Evolutionary conservation across 805 yeast genomes (phyloP).

Genomic region (Pachysolen tannophilus): DNA sequence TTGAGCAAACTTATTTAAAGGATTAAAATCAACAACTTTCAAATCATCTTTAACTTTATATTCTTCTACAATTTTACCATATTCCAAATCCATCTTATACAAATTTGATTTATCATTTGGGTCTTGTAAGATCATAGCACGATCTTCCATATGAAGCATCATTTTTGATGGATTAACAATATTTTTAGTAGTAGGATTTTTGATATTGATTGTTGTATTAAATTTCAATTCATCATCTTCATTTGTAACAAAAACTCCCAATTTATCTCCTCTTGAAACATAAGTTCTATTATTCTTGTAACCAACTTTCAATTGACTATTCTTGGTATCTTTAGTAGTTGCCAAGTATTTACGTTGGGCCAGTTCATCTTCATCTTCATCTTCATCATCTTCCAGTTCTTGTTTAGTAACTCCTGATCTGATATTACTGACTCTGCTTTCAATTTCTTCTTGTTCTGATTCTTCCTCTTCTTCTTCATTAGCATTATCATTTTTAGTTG

Average conservation of each 20-base stretch:
- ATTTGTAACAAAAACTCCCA: conserved; percentile 71
- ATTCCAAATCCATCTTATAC: conserved; percentile 70
- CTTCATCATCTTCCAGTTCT: conserved; percentile 27
- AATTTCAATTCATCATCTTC: conserved; percentile 46
- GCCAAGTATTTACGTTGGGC: conserved; percentile 11
- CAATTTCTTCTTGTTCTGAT: conserved; percentile 17
- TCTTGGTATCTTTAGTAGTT: conserved; percentile 32
- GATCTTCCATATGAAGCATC: conserved; percentile 74
- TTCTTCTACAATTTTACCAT: conserved; percentile 81
- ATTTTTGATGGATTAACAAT: conserved; percentile 26
- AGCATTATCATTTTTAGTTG: conserved; percentile 22
- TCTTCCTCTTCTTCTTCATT: conserved; percentile 24
- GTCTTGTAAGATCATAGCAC: conserved; percentile 58
- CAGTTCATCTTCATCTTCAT: conserved; percentile 18
- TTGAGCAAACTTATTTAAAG: conserved; percentile 68
- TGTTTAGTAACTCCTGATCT: not conserved
- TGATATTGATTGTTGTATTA: conserved; percentile 58
- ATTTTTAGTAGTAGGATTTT: conserved; percentile 39
- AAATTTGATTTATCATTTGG: conserved; percentile 34
- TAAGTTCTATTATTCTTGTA: conserved; percentile 63
- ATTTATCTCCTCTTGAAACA: conserved; percentile 69
- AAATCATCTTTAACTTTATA: conserved; percentile 52
- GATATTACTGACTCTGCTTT: conserved; percentile 12
- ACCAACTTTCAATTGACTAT: conserved; percentile 66
- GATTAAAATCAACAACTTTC: conserved; percentile 53